Conservation (phyloP, 2,329 filamentous ascomycete species). For the Xylaria sp. region DNA sequence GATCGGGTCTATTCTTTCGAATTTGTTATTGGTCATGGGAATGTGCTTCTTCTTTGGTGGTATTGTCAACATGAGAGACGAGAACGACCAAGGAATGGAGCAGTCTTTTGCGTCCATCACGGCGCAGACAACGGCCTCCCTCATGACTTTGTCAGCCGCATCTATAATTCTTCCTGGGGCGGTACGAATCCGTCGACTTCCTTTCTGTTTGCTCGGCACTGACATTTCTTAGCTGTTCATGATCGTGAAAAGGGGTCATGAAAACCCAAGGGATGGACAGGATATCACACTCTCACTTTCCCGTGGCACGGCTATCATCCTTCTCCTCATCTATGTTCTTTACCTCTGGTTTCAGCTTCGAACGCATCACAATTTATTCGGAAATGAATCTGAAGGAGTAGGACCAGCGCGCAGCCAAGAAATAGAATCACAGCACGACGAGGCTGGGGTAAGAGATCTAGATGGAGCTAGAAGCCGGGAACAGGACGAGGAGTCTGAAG, state of each 20-base stretch:
- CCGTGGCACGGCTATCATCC: constrained; percentile 78
- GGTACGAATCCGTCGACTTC: constrained; percentile 51
- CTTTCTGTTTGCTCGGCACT: constrained; percentile 24
- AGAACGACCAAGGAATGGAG: constrained; percentile 68
- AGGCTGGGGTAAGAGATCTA: neutral
- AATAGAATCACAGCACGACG: constrained; percentile 9
- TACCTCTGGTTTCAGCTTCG: constrained; percentile 83
- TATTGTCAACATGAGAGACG: constrained; percentile 67
- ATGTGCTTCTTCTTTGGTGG: constrained; percentile 84
- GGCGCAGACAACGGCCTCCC: constrained; percentile 78
- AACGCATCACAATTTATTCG: constrained; percentile 79
- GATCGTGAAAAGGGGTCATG: constrained; percentile 59
- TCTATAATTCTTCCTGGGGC: constrained; percentile 83
- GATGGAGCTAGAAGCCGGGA: constrained; percentile 54
- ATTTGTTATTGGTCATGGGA: constrained; percentile 86
- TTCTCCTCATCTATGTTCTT: constrained; percentile 77
- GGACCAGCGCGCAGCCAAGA: constrained; percentile 33
- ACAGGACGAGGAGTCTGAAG: constrained; percentile 53
- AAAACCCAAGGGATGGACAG: constrained; percentile 53
- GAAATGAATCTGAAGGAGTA: constrained; percentile 53
- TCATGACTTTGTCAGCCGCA: constrained; percentile 80
- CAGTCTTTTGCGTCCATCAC: constrained; percentile 80
- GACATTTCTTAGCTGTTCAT: constrained; percentile 66
- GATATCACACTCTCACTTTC: constrained; percentile 76
- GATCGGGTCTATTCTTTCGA: constrained; percentile 95